Evolutionary conservation across 495 filamentous ascomycete species (phyloP), one percentile per base, ranked within the genome.

Genomic region (Paragyromitra xinjiangensis): DNA sequence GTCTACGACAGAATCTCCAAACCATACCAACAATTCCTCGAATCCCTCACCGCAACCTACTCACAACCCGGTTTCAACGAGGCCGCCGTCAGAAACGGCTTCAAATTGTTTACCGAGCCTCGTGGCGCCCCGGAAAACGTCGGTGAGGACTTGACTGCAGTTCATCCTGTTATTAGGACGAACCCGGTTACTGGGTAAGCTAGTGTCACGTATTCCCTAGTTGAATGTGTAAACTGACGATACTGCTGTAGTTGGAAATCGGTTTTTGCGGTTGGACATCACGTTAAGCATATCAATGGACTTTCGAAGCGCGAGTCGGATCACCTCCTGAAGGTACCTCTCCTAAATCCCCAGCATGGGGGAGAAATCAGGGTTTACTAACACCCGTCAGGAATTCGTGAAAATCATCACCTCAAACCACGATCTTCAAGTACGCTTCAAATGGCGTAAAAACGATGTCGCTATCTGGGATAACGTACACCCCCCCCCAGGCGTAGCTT

Each of bases 401-500:
- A 77, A 84, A 44, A 82, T 94, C 6, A 86, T 94, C 64, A 85
- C 88, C 3, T 88, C 93, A 81, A 94, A 94, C 78, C 92, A 94
- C 80, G 92, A 95, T 78, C 81, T 93, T 71, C 92, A 94, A 84
- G 91, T 92, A 0, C 85, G 92, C 22, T 82, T 86, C 74, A 84
- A 86, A 58, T 94, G 90, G 91, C 82, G 88, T 66, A 85, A 87
- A 64, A 89, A 90, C 79, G 90, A 91, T 82, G 72, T 91, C 14
- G 91, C 92, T 1, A 93, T 94, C 77, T 94, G 92, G 92, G 92
- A 94, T 81, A 94, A 94, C 78, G 70, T 73, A 42, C 53, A 16
- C 56, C 26, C 24, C 12, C 34, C 22, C 8, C 6, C 3, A 22
- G 26, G 26, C n/a, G 29, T 34, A 34, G 29, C 29, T 34, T 34